Evolutionary conservation across 169 alveolate species (phyloP).

Genomic region (Plasmodium cynomolgi): DNA sequence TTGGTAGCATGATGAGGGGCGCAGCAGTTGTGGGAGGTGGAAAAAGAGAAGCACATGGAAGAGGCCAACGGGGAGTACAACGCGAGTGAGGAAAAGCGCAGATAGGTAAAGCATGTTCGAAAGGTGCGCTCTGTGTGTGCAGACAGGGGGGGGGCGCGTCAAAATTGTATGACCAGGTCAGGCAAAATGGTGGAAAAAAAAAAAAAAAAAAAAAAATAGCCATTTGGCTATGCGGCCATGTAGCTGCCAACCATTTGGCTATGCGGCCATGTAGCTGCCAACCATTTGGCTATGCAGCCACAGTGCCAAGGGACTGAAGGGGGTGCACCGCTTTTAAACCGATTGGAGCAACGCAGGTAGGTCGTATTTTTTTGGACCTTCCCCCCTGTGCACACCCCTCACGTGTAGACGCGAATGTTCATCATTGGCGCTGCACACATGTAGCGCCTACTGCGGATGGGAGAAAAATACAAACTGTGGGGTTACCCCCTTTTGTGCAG

Average conservation of each 20-base stretch:
- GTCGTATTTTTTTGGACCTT: not conserved
- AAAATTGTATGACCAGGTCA: conserved; percentile 3
- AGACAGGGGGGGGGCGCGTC: not conserved
- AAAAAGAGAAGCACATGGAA: not conserved
- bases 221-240: not conserved
- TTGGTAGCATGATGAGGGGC: not conserved
- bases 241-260: not conserved
- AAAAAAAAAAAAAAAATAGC: not conserved
- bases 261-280: not conserved
- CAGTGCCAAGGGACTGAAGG: not conserved
- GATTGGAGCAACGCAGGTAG: not conserved
- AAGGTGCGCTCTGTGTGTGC: not conserved
- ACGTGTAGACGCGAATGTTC: not conserved
- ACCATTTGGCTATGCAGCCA: not conserved
- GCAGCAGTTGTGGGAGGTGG: not conserved
- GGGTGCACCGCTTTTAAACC: not conserved
- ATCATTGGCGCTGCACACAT: not conserved
- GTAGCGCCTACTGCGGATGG: not conserved
- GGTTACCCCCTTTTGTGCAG: not conserved
- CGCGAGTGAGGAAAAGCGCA: not conserved
- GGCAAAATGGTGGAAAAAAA: not conserved
- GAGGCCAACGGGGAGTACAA: not conserved
- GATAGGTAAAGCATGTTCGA: not conserved
- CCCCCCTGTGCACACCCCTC: not conserved
- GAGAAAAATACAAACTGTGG: not conserved